Evolutionary conservation across 805 yeast species (phyloP).

Genomic region (Kodamaea hsintzibuensis): DNA sequence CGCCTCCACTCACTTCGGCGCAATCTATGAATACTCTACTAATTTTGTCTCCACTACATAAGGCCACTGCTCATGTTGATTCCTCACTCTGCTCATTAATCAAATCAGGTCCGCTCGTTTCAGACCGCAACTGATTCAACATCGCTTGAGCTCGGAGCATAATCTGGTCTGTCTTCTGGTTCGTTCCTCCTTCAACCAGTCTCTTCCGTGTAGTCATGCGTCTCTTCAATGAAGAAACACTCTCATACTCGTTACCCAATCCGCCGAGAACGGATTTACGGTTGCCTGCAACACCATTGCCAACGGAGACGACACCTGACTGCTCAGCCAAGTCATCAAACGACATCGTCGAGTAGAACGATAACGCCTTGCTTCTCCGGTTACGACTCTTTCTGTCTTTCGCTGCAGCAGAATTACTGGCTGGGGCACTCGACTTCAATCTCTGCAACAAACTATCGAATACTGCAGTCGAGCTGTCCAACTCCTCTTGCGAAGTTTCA

Average conservation of each 20-base stretch:
- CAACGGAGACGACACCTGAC: not conserved
- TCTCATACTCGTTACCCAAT: constrained; percentile 31
- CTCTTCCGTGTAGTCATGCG: constrained; percentile 38
- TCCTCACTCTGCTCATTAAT: not conserved
- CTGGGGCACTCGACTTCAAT: constrained; percentile 31
- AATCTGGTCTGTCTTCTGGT: constrained; percentile 24
- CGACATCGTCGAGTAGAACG: constrained; percentile 33
- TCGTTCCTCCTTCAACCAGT: constrained; percentile 7
- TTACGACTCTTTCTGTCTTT: constrained; percentile 20
- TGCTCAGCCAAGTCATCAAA: constrained; percentile 22
- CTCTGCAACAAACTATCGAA: constrained; percentile 35
- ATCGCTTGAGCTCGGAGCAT: constrained; percentile 42
- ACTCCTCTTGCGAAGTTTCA: constrained; percentile 8
- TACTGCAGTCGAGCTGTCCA: constrained; percentile 23
- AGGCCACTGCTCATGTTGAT: not conserved
- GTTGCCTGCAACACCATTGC: constrained; percentile 2
- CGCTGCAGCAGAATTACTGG: constrained; percentile 13
- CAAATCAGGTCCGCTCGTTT: not conserved
- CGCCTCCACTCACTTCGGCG: not conserved
- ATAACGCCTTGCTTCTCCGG: constrained; percentile 33
- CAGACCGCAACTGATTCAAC: constrained; percentile 31
- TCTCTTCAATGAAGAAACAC: constrained; percentile 38
- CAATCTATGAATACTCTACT: not conserved
- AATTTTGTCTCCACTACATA: too few species aligned
- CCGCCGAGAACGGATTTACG: not conserved